Evolutionary conservation across 768 basidiomycete species (phyloP).

Genomic region (Clathrus columnatus): DNA sequence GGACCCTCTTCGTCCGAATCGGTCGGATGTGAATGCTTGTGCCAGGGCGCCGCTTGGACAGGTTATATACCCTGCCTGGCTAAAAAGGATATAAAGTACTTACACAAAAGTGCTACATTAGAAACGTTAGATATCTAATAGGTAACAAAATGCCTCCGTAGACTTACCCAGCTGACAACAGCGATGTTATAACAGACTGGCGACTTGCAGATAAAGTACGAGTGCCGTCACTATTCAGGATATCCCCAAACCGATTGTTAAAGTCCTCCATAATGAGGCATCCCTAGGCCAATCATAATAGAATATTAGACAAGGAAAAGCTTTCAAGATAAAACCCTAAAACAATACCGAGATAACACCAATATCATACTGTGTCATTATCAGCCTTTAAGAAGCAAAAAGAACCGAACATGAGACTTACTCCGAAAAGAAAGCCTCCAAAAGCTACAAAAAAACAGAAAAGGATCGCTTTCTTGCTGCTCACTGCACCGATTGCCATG

Average conservation of each 20-base stretch:
- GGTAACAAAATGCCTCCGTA: not conserved
- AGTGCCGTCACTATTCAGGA: conserved; percentile 33
- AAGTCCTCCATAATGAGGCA: conserved; percentile 78
- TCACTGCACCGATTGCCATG: conserved; percentile 1
- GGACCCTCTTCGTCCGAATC: conserved; percentile 61
- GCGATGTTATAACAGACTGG: conserved; percentile 71
- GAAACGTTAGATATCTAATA: not conserved
- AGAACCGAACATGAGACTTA: not conserved
- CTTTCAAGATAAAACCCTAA: too few species aligned
- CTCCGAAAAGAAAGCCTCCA: conserved; percentile 33
- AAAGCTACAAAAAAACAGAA: conserved; percentile 68
- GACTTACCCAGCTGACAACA: conserved; percentile 63
- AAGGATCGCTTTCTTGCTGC: conserved; percentile 49
- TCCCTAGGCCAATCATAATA: conserved; percentile 33
- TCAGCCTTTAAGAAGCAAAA: not conserved
- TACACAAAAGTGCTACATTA: conserved; percentile 44
- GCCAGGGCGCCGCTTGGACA: conserved; percentile 53
- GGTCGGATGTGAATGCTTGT: conserved; percentile 69
- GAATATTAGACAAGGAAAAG: not conserved
- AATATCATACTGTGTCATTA: conserved; percentile 49
- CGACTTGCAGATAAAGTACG: conserved; percentile 49
- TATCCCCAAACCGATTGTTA: conserved; percentile 54
- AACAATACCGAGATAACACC: conserved; percentile 61
- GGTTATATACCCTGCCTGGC: too few species aligned
- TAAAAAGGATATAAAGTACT: conserved; percentile 17